phyloP scores from a whole-genome alignment of 2,329 filamentous ascomycete genomes.

The Rhinocladiella similis region DNA sequence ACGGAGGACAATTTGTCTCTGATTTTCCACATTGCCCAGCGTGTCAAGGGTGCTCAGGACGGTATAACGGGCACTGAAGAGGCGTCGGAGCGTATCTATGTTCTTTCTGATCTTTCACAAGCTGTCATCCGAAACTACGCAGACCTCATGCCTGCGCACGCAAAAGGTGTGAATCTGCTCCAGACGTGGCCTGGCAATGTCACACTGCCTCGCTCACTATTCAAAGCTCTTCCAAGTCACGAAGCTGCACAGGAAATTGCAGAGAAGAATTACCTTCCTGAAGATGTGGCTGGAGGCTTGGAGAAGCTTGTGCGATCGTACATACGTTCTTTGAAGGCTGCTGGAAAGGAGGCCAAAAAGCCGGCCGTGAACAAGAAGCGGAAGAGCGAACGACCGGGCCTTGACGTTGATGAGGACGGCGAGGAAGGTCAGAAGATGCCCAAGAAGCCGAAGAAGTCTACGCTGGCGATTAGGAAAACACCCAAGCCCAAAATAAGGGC shows the following conservation, averaged over 20 bases:
- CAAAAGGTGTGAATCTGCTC: conserved; percentile 58
- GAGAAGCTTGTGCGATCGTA: conserved; percentile 72
- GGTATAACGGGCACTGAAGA: conserved; percentile 61
- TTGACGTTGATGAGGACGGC: conserved; percentile 26
- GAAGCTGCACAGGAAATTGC: conserved; percentile 80
- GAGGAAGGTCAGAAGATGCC: conserved; percentile 16
- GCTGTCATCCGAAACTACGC: conserved; percentile 81
- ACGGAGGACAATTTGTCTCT: conserved; percentile 84
- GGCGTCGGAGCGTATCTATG: conserved; percentile 63
- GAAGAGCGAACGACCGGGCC: conserved; percentile 39
- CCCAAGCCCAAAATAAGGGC: conserved; percentile 40
- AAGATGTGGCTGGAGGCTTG: conserved; percentile 72
- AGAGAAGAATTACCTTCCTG: conserved; percentile 78
- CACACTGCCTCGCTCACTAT: conserved; percentile 76
- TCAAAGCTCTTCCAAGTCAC: conserved; percentile 72
- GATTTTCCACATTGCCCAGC: conserved; percentile 88
- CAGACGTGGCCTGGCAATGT: conserved; percentile 81
- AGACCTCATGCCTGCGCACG: conserved; percentile 75
- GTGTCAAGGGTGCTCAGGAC: conserved; percentile 87
- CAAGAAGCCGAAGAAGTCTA: conserved; percentile 28
- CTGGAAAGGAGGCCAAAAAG: conserved; percentile 26
- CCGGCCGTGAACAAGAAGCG: conserved; percentile 38
- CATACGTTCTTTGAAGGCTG: conserved; percentile 58
- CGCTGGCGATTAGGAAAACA: conserved; percentile 26
- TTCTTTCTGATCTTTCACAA: conserved; percentile 83